Evolutionary conservation across 208 protist species (phyloP).

Genomic region (Naegleria gruberi): DNA sequence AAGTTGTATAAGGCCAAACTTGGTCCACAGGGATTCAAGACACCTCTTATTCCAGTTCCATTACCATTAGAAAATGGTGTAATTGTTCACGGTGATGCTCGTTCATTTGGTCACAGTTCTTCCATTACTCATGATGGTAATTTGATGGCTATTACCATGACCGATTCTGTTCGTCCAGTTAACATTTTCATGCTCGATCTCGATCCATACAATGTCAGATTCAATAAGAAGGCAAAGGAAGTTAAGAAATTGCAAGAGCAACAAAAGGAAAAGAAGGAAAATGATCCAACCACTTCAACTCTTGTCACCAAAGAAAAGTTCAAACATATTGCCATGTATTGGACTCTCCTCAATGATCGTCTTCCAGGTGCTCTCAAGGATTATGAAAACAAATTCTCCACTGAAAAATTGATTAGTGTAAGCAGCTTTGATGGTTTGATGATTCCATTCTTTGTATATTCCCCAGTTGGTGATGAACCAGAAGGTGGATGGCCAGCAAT

Average conservation of each 20-base stretch:
- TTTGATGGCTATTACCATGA: conserved; percentile 4
- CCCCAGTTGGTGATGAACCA: background rate
- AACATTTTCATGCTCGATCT: background rate
- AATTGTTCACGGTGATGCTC: conserved; percentile 7
- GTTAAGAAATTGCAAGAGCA: background rate
- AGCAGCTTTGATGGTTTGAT: background rate
- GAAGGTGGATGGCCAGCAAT: background rate
- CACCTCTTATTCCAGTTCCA: background rate
- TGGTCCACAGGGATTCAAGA: background rate
- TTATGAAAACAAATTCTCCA: background rate
- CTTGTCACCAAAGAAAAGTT: background rate
- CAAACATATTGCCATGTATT: background rate
- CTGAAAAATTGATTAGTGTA: background rate
- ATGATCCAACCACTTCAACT: background rate
- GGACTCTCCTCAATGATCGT: background rate
- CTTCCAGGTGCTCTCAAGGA: background rate
- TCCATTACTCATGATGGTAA: background rate
- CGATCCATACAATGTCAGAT: background rate
- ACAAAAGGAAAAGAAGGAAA: background rate
- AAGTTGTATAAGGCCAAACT: background rate
- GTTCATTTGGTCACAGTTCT: background rate
- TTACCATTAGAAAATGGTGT: conserved; percentile 1
- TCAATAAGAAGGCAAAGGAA: background rate
- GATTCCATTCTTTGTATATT: conserved; percentile 2
- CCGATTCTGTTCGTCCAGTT: background rate